Conservation (phyloP, 2,329 filamentous ascomycete species). For the Pestalotiopsis sp. region DNA sequence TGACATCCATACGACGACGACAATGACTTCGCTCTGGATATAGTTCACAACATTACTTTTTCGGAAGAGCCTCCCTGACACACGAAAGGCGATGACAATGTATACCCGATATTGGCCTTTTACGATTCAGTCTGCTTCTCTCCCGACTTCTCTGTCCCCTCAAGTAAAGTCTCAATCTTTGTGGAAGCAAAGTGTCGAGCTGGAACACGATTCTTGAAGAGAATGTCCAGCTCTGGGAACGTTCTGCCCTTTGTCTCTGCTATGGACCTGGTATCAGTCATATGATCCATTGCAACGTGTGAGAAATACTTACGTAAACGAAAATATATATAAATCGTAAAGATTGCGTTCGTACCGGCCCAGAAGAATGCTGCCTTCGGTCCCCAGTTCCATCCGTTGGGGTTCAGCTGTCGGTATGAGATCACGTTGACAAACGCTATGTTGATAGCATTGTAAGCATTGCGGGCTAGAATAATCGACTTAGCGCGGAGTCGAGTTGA, state of each 20-base stretch:
- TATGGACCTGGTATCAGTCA: constrained; percentile 4
- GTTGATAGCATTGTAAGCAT: constrained; percentile 38
- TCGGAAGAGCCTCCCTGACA: no score
- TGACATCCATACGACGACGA: no score
- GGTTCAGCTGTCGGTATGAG: constrained; percentile 13
- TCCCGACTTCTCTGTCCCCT: constrained; percentile 24
- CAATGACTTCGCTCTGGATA: no score
- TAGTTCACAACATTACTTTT: no score
- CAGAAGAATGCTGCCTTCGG: constrained; percentile 13
- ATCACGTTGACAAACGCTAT: constrained; percentile 31
- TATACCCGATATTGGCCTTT: constrained; percentile 39
- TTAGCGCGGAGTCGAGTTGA: constrained; percentile 36
- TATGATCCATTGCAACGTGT: no score
- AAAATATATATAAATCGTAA: constrained; percentile 44
- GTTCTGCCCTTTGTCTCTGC: constrained; percentile 40
- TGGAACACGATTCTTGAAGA: constrained; percentile 42
- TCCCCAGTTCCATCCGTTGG: constrained; percentile 12
- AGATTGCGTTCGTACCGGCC: constrained; percentile 36
- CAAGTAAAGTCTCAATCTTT: constrained; percentile 28
- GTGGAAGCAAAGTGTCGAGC: constrained; percentile 36
- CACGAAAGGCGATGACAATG: no score
- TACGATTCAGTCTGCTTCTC: neutral
- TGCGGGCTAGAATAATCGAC: constrained; percentile 18
- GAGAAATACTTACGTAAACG: constrained; percentile 40
- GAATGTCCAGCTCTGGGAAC: constrained; percentile 49